Evolutionary conservation across 257 asterid genomes (phyloP), one percentile per base, ranked within the genome.

Genomic region (Primulina huaijiensis): DNA sequence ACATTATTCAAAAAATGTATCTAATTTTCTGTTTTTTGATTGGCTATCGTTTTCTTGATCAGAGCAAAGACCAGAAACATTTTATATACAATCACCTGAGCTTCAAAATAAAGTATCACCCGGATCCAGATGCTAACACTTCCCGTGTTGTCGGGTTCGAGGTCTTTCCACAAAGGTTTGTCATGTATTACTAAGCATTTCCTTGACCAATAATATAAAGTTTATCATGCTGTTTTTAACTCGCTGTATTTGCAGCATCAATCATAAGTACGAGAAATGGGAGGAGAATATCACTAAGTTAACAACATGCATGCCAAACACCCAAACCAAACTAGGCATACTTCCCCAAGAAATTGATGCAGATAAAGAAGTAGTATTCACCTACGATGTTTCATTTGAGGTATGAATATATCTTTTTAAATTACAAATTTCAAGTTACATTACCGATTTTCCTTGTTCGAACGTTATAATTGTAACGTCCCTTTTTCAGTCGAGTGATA

Each of bases 111-210:
- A 84, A 81, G 77, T 84, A 77, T 75, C 83, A 81, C 35, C 78
- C 68, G 17, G 83, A 81, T 75, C 81, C 84, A 46, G 83, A 79
- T 73, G 69, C 74, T 23, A 75, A 60, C 19, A 70, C 81, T 67
- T 79, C 83, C 68, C 86, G 81, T n/a, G 80, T 84, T 70, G 84
- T 81, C 30, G 89, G 86, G 57, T 81, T 81, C 73, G 89, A 84
- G 81, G 89, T 81, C 77, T 77, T 73, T 75, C 89, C 89, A 30
- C 46, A 72, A 19, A 84, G 89, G 86, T 84, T 33, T 25, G 80
- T 69, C 62, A 70, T 43, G 23, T 43, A 43, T 69, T 68, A 64
- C 65, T 43, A 16, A 60, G 55, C 30, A 55, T 65, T 77, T 55
- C 53, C 58, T 60, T 31, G 19, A 29, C 20, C 30, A 37, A 65